Percentiles rank a stretch among this genome's conserved stretches.
Conservation (phyloP, 1,284 basidiomycete species). For the Moesziomyces parantarcticus region DNA sequence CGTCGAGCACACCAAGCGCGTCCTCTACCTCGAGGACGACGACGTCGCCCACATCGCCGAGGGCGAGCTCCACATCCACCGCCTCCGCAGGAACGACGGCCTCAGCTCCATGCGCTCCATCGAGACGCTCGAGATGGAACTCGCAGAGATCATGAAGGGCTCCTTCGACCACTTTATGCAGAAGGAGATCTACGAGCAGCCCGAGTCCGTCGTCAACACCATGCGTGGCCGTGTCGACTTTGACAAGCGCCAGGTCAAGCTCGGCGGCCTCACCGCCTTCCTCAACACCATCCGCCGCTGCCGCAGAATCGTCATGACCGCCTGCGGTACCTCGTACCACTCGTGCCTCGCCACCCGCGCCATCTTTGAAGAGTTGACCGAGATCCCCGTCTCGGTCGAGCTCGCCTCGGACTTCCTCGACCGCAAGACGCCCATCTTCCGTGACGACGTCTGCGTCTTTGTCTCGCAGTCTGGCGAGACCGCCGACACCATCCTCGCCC, state of each 20-base stretch:
- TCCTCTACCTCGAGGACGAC: constrained; percentile 98
- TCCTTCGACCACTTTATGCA: constrained; percentile 99
- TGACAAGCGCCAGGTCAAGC: constrained; percentile 87
- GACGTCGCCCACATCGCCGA: constrained; percentile 98
- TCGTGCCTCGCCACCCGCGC: constrained; percentile 96
- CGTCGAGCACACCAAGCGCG: constrained; percentile 98
- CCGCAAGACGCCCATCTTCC: constrained; percentile 98
- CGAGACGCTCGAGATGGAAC: constrained; percentile 97
- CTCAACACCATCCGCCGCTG: constrained; percentile 94
- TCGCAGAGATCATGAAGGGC: constrained; percentile 99
- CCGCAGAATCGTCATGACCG: constrained; percentile 93
- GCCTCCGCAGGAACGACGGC: constrained; percentile 86
- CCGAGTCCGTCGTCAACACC: constrained; percentile 99
- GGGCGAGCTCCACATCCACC: constrained; percentile 97
- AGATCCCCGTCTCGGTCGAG: constrained; percentile 97
- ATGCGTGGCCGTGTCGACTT: constrained; percentile 99
- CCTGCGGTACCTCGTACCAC: constrained; percentile 98
- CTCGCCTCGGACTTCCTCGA: constrained; percentile 98
- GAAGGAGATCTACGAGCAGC: constrained; percentile 99
- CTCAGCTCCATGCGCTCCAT: constrained; percentile 88
- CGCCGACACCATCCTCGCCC: constrained; percentile 94
- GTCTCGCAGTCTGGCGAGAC: constrained; percentile 98
- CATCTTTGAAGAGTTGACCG: constrained; percentile 98
- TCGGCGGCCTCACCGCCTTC: constrained; percentile 95
- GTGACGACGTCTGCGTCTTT: constrained; percentile 97